These are phyloP conservation scores for Phoenix dactylifera DNA, from an alignment of 176 grass and related monocot genomes.

Conservation along the genomic window DNA sequence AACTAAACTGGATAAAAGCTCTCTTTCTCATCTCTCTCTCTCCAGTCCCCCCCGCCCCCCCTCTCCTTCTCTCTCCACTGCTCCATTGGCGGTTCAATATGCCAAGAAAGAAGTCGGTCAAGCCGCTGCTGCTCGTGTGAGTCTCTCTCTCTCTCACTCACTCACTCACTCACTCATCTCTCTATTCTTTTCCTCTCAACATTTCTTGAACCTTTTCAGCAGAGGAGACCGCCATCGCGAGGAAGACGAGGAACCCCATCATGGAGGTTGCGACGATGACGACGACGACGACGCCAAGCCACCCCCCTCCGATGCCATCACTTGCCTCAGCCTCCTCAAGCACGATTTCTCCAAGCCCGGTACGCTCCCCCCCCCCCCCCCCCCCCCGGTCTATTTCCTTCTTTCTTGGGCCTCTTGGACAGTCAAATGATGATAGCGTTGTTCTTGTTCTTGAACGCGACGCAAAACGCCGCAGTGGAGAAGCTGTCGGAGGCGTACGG, in stretches of 20 bases:
- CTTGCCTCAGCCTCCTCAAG: conserved; percentile 7
- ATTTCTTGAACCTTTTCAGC: background rate
- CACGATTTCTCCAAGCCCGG: background rate
- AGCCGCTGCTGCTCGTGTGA: background rate
- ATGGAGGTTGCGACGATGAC: background rate
- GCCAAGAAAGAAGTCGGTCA: background rate
- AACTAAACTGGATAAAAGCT: too few relatives aligned
- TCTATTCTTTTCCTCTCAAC: background rate
- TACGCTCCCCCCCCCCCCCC: background rate
- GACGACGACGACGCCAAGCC: background rate
- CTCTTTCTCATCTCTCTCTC: too few relatives aligned
- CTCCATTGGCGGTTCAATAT: background rate
- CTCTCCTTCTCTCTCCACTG: too few relatives aligned
- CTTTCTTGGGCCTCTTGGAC: too few relatives aligned
- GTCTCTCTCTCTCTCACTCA: conserved; percentile 1
- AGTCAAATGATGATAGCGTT: too few relatives aligned
- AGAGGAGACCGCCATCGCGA: background rate
- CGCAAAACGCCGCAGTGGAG: too few relatives aligned
- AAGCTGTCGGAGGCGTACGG: too few relatives aligned
- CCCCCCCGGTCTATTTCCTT: background rate
- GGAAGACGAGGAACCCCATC: background rate
- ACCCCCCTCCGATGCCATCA: background rate
- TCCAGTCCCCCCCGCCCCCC: too few relatives aligned
- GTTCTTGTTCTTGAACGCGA: too few relatives aligned
- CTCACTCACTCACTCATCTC: background rate